Evolutionary conservation across 2,329 filamentous ascomycete genomes (phyloP), one percentile per base, ranked within the genome.

Genomic region (Nothopassalora personata): DNA sequence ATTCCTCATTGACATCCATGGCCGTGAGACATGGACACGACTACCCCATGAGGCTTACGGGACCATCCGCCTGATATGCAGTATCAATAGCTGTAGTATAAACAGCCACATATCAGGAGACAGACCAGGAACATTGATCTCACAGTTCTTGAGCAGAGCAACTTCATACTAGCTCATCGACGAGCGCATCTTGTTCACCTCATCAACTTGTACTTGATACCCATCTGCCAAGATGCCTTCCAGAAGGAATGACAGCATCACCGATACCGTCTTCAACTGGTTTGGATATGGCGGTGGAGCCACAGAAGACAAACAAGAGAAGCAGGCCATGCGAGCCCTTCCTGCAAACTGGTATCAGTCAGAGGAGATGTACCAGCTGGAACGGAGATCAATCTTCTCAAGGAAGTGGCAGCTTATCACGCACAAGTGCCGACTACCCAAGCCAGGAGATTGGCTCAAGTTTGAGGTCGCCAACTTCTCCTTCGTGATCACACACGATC

Each of bases 381-480:
- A 79, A 58, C 68, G 77, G 9, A 72, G 77, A 4, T 74, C 77
- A 13, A 75, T 79, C 49, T 79, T 79, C 62, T 75, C 72, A 0
- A 68, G 70, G 28, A 68, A 66, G 33, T 74, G 73, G 72, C 65
- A 72, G 18, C 64, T 74, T 48, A 64, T 74, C 33, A 71, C 71
- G 5, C 72, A 73, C 48, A 63, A 64, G 43, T 60, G 60, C 5
- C 69, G 73, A 4, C 54, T 70, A 15, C 50, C 64, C 15, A 57
- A 67, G n/a, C 56, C 68, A 13, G 68, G 68, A 8, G 68, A 69
- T 50, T 70, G 63, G 33, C 75, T 84, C 30, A 77, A 79, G 19
- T 85, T 79, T 61, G 76, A 80, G 11, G 70, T 83, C 5, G 81
- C 83, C 6, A 82, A 79, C 11, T 85, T 80, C 70, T 75, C 81